Evolutionary conservation across 1,284 basidiomycete species (phyloP), one percentile per base, ranked within the genome.

Genomic region (Serendipita sp.): DNA sequence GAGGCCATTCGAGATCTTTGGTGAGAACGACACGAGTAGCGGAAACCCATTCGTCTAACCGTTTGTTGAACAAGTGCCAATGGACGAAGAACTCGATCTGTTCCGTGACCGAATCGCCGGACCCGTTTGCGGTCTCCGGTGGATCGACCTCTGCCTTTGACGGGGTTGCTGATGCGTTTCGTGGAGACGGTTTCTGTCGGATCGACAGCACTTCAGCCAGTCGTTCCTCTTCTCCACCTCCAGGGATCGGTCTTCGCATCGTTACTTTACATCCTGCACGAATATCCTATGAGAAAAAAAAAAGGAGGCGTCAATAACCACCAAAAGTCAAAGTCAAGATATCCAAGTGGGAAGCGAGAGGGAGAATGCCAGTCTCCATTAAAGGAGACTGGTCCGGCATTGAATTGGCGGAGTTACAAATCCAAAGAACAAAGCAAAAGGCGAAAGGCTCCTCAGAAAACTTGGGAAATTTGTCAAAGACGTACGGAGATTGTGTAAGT

Each of bases 41-140:
- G 30, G 86, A 78, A n/a, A 99, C 88, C 96, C 96, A 99, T 67
- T 97, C 96, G 73, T 99, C 96, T 61, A 99, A 80, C 70, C 96
- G 93, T 75, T 97, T 96, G 79, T 97, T 98, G 80, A 96, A 97
- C 69, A 91, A 85, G 70, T 95, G 91, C 85, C 94, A 98, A 71
- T 98, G 94, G 42, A 96, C 91, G 71, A 97, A 98, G 78, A 87
- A 97, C 73, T 98, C 93, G 70, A 84, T 58, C 22, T n/a, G 26
- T 34, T 30, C 53, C 15, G 53, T 29, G 45, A 49, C 29, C n/a
- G 45, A 49, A 29, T 49, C 45, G 6, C 45, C 45, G 17, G 45
- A 10, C 45, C 45, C 45, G 81, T 70, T 90, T 86, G 72, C 93
- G 88, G 72, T 82, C 88, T 77, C 82, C 66, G 74, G 72, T 65